Evolutionary conservation across 768 basidiomycete species (phyloP), one percentile per base, ranked within the genome.

Genomic region (Boletus vermiculosoides): DNA sequence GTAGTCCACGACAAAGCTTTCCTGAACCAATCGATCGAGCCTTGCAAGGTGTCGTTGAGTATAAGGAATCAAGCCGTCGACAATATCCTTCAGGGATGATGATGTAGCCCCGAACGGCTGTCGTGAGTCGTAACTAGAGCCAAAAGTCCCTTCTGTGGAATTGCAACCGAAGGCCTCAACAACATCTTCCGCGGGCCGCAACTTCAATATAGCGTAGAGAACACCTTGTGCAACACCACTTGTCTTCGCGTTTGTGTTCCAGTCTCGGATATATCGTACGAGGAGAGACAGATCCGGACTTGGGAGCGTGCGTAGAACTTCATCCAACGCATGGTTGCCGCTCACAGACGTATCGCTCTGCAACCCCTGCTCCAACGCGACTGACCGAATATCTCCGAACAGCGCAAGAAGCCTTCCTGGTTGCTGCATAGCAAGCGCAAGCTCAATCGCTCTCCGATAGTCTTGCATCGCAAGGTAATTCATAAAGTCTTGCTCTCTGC

Each of bases 221-320:
- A 98, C 79, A 33, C 77, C 77, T 74, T 99, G 97, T 8, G 96
- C 96, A 44, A 97, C 81, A 18, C 76, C 78, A 59, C 90, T 89
- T 22, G 91, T 94, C 67, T 86, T 87, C n/a, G 90, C 90, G 59
- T 86, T 88, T n/a, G 94, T 85, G 72, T 98, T 99, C 97, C 97
- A 99, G 62, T 89, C 86, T 45, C 91, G 81, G 44, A 93, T 80
- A 71, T 91, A 94, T 18, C 83, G 82, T 52, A 98, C 76, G 36
- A 99, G 80, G 55, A 86, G 85, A 7, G 85, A 87, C 28, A 98
- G 83, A 62, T 98, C 94, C 15, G 84, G 70, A 5, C 82, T 78
- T 0, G 81, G 73, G 13, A 99, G 80, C 0, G 84, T 85, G 53
- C 82, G 81, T 61, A 99, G 77, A 45, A 97, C 90, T 61, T 86